Base-by-base conservation (phyloP, 2,329 filamentous ascomycete species). In the Stagonosporopsis rhizophila region DNA sequence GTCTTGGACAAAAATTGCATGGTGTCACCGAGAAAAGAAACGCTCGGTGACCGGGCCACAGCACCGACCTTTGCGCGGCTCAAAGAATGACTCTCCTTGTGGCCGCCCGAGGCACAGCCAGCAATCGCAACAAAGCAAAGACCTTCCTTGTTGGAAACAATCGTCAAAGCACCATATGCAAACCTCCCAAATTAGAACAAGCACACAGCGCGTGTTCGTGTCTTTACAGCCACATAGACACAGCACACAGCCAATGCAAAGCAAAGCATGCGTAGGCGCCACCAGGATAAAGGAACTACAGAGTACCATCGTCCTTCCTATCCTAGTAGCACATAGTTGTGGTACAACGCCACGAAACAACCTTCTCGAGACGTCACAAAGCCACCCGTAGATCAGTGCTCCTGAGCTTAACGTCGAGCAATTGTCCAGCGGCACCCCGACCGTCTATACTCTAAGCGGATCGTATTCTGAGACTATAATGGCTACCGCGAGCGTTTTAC, bases 1-100 rank as follows among this genome's bases (percentile, higher is more conserved):
- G 34, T 28, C 22, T 20, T 35, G 11, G 23, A 14, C 15, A 12
- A 37, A 25, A 17, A 48, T 2, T 19, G 15, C 32, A 40, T 22
- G 7, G 27, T 50, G 40, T 56, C 14, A 23, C 27, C 17, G 20
- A 51, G 32, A 37, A 25, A 46, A 42, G 20, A 20, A 47, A 41
- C 14, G 19, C 11, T 41, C 53, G 23, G 53, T 46, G 22, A 51
- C 53, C 28, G 41, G 51, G 52, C 47, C 46, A 35, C 52, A 46
- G 41, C 52, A 46, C 19, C 41, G 41, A 23, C 46, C 40, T 23
- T 11, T n/a, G 22, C 22, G 6, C 4, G 23, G 45, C 17, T 23
- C 40, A 27, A 19, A 42, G 25, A 37, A n/a, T 17, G 25, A 25
- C 28, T 46, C 23, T 22, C 22, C 47, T 40, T 15, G 20, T 28